Conservation (phyloP, 768 basidiomycete species). For the Steccherinum ochraceum region DNA sequence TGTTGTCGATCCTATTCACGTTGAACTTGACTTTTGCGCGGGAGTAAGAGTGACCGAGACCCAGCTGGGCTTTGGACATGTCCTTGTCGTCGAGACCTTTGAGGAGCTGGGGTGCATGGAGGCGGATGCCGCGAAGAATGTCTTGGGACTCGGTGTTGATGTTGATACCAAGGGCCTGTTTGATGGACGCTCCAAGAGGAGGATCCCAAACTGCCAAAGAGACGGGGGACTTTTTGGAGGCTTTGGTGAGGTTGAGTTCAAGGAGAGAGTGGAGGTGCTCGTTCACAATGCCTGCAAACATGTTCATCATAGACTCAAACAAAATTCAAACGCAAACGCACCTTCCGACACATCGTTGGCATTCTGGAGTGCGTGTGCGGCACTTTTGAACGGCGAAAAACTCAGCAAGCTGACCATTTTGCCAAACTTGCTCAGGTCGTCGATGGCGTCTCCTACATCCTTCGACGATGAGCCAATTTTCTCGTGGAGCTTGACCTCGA, state of each 20-base stretch:
- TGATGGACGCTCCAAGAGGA: slow-evolving; percentile 71
- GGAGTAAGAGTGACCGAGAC: slow-evolving; percentile 95
- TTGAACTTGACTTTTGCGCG: slow-evolving; percentile 98
- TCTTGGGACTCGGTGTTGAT: slow-evolving; percentile 73
- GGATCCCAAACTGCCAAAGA: slow-evolving; percentile 77
- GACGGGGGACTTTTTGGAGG: slow-evolving; percentile 63
- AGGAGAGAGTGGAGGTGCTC: slow-evolving; percentile 78
- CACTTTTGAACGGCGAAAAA: slow-evolving; percentile 91
- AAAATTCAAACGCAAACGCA: slow-evolving; percentile 29
- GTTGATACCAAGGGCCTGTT: slow-evolving; percentile 58
- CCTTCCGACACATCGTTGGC: slow-evolving; percentile 96
- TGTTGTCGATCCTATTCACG: slow-evolving; percentile 94
- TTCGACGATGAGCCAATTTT: slow-evolving; percentile 77
- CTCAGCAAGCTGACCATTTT: slow-evolving; percentile 90
- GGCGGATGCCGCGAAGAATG: slow-evolving; percentile 86
- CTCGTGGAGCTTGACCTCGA: slow-evolving; percentile 81
- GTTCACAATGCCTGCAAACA: slow-evolving; percentile 66
- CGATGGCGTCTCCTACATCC: slow-evolving; percentile 79
- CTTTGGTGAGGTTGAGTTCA: slow-evolving; percentile 80
- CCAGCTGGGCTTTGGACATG: slow-evolving; percentile 89
- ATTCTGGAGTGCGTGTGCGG: slow-evolving; percentile 91
- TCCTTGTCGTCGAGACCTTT: slow-evolving; percentile 85
- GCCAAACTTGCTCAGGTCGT: slow-evolving; percentile 80
- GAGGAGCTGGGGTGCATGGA: slow-evolving; percentile 85
- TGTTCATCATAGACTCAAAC: slow-evolving; percentile 1